A percentile compares a stretch with the other conserved stretches of the same genome.
phyloP scores from a whole-genome alignment of 2,329 filamentous ascomycete genomes.

The Aspergillus caelatus region DNA sequence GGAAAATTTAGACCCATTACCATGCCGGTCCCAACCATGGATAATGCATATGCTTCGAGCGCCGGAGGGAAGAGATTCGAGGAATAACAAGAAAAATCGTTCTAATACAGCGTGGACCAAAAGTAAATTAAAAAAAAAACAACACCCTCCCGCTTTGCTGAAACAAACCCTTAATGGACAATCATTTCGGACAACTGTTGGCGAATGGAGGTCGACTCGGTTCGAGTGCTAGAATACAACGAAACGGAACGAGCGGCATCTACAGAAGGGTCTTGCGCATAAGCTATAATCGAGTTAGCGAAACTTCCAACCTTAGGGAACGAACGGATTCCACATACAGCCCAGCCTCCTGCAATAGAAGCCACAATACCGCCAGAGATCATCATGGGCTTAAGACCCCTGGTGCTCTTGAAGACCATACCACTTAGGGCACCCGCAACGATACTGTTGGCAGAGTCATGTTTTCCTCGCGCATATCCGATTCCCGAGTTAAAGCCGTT shows the following conservation, averaged over 20 bases:
- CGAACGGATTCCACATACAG: slow-evolving; percentile 65
- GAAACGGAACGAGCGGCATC: slow-evolving; percentile 19
- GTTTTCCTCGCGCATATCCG: slow-evolving; percentile 77
- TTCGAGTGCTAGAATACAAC: slow-evolving; percentile 21
- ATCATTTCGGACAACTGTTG: slow-evolving; percentile 23
- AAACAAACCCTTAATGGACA: slow-evolving; percentile 31
- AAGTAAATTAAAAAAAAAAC: slow-evolving; percentile 25
- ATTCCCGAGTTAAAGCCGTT: slow-evolving; percentile 88
- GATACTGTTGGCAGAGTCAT: slow-evolving; percentile 88
- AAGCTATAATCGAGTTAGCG: slow-evolving; percentile 41
- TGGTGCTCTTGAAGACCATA: slow-evolving; percentile 95
- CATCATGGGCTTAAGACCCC: slow-evolving; percentile 86
- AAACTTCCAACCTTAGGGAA: slow-evolving; percentile 2
- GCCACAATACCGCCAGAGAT: slow-evolving; percentile 91
- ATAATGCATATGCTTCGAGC: slow-evolving; percentile 47
- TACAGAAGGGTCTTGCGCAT: slow-evolving; percentile 56
- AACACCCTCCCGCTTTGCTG: slow-evolving; percentile 31
- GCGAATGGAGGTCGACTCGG: slow-evolving; percentile 19
- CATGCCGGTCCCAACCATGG: slow-evolving; percentile 45
- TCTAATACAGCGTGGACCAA: slow-evolving; percentile 42
- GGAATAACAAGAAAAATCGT: slow-evolving; percentile 33
- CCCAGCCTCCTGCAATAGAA: slow-evolving; percentile 82
- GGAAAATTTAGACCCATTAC: slow-evolving; percentile 41
- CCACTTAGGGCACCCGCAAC: slow-evolving; percentile 83
- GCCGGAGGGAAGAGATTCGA: slow-evolving; percentile 48